Evolutionary conservation across 805 yeast genomes (phyloP).

Genomic region (Spathaspora sp.): DNA sequence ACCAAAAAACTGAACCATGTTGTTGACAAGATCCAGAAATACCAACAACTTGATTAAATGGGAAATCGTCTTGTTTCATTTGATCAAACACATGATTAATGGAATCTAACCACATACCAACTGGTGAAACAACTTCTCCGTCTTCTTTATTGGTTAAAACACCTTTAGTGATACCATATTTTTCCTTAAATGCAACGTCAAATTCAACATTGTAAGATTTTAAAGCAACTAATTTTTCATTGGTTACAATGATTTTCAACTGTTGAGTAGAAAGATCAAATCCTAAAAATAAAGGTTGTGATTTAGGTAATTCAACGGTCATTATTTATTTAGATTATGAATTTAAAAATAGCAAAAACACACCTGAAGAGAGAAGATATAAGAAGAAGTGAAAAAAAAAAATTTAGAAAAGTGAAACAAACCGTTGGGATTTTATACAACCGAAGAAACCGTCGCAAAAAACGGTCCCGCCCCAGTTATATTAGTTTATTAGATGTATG

Average conservation of each 20-base stretch:
- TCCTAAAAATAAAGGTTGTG: constrained; percentile 48
- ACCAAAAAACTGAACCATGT: constrained; percentile 88
- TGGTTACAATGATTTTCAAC: constrained; percentile 67
- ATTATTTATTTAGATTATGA: neutral
- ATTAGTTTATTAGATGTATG: neutral
- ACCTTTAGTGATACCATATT: constrained; percentile 69
- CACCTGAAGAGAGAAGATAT: neutral
- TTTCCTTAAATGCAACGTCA: constrained; percentile 54
- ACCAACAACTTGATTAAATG: constrained; percentile 57
- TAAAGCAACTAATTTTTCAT: constrained; percentile 48
- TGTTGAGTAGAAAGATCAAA: constrained; percentile 91
- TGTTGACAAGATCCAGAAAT: constrained; percentile 89
- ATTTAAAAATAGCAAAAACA: neutral
- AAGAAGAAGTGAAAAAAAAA: neutral
- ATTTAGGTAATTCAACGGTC: constrained; percentile 2
- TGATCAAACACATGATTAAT: constrained; percentile 57
- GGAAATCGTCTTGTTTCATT: constrained; percentile 51
- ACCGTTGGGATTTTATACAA: neutral
- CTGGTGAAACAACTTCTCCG: constrained; percentile 73
- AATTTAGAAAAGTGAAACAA: neutral
- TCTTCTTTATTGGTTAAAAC: constrained; percentile 50
- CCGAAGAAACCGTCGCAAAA: neutral
- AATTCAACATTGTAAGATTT: constrained; percentile 66
- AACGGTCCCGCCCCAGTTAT: neutral
- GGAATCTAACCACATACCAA: constrained; percentile 88